Evolutionary conservation across 169 alveolate species (phyloP), one percentile per base, ranked within the genome.

Genomic region (Plasmodium vivax): DNA sequence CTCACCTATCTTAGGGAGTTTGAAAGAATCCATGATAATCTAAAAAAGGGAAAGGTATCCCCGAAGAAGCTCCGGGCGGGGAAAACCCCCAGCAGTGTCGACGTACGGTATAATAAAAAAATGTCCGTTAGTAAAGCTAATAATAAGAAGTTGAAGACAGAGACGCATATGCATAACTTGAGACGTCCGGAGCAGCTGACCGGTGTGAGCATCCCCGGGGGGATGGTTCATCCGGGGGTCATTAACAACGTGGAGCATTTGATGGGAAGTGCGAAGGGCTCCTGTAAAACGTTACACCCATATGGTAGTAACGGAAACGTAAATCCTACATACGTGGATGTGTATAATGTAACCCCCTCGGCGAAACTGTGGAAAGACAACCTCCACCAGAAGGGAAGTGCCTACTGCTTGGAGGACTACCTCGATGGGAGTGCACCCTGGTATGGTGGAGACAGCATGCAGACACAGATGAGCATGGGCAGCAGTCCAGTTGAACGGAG

Each of bases 11-110:
- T 91, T 5, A 82, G 95, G 72, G 95, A 91, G 16, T 91, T 91
- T 74, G 95, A 91, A 81, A 81, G 95, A 34, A 91, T 91, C 19
- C 95, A 91, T 51, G 95, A 91, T 6, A 91, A 91, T 58, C 19
- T 82, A 68, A 81, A 82, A 82, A 91, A 91, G 77, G 95, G 95
- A 47, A 91, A 91, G 54, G 14, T 72, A 45, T 62, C 82, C 45
- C 80, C 94, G 7, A 88, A 88, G 51, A 79, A 80, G 36, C 34
- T 45, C 79, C 62, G 94, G n/a, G 36, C 16, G 14, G 73, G 73
- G 30, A 14, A 51, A 56, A 10, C 34, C 1, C 43, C 38, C 36
- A 88, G 72, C 36, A 88, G 43, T 14, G 1, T 58, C 1, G 94
- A 80, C 8, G 34, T 56, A 6, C 58, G 71, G 54, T 54, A 88